Conservation (phyloP, 768 basidiomycete genomes). For the Lactarius vividus region DNA sequence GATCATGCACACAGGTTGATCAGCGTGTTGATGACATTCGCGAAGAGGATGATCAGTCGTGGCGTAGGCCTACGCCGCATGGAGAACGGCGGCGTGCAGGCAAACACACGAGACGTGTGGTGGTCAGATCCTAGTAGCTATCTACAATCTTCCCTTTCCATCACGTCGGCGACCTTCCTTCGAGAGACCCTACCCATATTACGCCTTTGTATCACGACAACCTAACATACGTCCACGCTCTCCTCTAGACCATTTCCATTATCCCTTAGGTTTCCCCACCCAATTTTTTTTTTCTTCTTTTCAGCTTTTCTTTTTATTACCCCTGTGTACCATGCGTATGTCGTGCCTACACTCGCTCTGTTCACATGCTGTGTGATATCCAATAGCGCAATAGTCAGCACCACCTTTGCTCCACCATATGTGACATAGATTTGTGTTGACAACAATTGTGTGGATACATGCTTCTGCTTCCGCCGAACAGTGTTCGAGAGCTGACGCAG, state of each 20-base stretch:
- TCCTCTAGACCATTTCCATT: conserved; percentile 4
- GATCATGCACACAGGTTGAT: conserved; percentile 26
- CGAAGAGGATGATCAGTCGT: conserved; percentile 63
- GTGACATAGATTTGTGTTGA: not conserved
- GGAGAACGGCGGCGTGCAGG: conserved; percentile 73
- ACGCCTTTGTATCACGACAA: conserved; percentile 3
- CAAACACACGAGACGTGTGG: conserved; percentile 74
- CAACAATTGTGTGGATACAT: not conserved
- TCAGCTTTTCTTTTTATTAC: not conserved
- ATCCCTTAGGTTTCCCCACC: not conserved
- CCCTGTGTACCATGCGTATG: conserved; percentile 22
- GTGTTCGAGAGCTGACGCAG: not conserved
- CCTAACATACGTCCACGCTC: not conserved
- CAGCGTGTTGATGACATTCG: conserved; percentile 44
- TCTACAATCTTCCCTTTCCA: not conserved
- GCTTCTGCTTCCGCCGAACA: not conserved
- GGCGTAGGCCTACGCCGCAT: conserved; percentile 71
- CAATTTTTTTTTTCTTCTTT: not conserved
- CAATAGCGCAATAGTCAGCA: conserved; percentile 14
- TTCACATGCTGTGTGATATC: conserved; percentile 15
- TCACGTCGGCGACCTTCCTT: conserved; percentile 10
- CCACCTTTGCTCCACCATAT: not conserved
- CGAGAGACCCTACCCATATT: conserved; percentile 9
- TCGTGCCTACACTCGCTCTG: conserved; percentile 12
- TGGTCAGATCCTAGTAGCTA: conserved; percentile 34